Evolutionary conservation across 345 rosid genomes (phyloP).

Genomic region (Pistacia vera): DNA sequence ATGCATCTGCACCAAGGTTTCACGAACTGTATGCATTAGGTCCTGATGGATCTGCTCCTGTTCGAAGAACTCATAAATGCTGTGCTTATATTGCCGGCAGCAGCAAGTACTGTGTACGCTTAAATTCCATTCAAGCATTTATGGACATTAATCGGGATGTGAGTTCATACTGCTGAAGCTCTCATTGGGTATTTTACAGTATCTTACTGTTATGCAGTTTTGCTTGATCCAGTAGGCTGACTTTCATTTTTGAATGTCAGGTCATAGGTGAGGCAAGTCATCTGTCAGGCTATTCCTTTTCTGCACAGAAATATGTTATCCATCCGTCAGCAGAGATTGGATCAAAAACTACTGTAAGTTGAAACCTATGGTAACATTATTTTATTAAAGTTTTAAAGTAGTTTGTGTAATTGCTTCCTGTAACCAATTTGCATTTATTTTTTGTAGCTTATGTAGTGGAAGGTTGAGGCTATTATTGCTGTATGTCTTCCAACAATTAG

Average conservation of each 20-base stretch:
- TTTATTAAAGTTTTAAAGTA: slow-evolving; percentile 4
- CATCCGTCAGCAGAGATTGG: slow-evolving; percentile 86
- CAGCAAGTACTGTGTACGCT: slow-evolving; percentile 70
- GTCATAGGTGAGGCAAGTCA: slow-evolving; percentile 86
- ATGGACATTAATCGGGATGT: slow-evolving; percentile 94
- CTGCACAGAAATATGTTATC: slow-evolving; percentile 76
- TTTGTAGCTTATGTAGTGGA: neutral
- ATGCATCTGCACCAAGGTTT: slow-evolving; percentile 74
- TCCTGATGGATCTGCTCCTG: slow-evolving; percentile 39
- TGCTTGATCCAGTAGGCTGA: slow-evolving; percentile 14
- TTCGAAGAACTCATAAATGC: slow-evolving; percentile 75
- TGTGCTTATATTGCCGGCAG: slow-evolving; percentile 87
- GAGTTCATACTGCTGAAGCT: slow-evolving; percentile 32
- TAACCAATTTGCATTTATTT: neutral
- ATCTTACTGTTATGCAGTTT: neutral
- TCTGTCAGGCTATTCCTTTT: slow-evolving; percentile 80
- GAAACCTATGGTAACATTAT: neutral
- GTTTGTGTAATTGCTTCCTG: neutral
- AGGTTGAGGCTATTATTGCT: slow-evolving; percentile 6
- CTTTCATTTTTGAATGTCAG: slow-evolving; percentile 37
- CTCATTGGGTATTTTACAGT: neutral
- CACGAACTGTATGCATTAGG: slow-evolving; percentile 55
- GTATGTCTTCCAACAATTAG: neutral
- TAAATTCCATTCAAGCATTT: slow-evolving; percentile 90
- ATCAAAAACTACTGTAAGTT: slow-evolving; percentile 82